phyloP scores from a whole-genome alignment of 2,329 filamentous ascomycete genomes.

The Paecilomyces formosus region DNA sequence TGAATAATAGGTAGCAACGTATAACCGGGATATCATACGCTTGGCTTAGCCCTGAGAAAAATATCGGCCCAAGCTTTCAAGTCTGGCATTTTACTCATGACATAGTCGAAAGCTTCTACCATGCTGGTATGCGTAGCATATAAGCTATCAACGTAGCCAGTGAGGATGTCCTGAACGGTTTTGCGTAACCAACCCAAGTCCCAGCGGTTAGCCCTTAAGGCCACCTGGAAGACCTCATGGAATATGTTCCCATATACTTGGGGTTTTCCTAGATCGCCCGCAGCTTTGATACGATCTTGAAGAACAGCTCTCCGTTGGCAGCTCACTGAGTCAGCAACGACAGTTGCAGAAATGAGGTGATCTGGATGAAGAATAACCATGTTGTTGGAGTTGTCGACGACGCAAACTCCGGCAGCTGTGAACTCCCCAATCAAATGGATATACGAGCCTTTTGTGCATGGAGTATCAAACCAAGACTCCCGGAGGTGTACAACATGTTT shows the following conservation, averaged over 20 bases:
- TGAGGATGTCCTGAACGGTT: slow-evolving; percentile 62
- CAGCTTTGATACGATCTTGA: slow-evolving; percentile 90
- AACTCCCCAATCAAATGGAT: slow-evolving; percentile 84
- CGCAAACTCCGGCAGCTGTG: slow-evolving; percentile 60
- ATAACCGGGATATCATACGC: slow-evolving; percentile 40
- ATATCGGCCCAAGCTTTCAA: slow-evolving; percentile 74
- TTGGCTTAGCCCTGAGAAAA: slow-evolving; percentile 68
- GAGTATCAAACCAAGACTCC: slow-evolving; percentile 79
- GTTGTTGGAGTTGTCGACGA: slow-evolving; percentile 76
- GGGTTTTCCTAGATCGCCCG: slow-evolving; percentile 68
- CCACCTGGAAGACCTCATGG: slow-evolving; percentile 92
- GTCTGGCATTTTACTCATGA: slow-evolving; percentile 75
- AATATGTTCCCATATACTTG: slow-evolving; percentile 90
- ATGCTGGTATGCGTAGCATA: slow-evolving; percentile 77
- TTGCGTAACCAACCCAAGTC: slow-evolving; percentile 58
- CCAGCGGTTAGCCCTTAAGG: slow-evolving; percentile 77
- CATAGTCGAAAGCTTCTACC: slow-evolving; percentile 66
- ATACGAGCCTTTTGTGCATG: slow-evolving; percentile 65
- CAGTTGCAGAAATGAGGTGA: slow-evolving; percentile 88
- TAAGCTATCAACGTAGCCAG: slow-evolving; percentile 76
- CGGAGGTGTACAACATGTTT: slow-evolving; percentile 67
- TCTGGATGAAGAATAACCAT: slow-evolving; percentile 91
- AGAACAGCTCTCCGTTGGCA: slow-evolving; percentile 87
- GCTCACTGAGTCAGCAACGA: slow-evolving; percentile 91
- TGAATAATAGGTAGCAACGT: background rate